Conservation (phyloP, 306 rosid genomes). For the Rubus idaeus region DNA sequence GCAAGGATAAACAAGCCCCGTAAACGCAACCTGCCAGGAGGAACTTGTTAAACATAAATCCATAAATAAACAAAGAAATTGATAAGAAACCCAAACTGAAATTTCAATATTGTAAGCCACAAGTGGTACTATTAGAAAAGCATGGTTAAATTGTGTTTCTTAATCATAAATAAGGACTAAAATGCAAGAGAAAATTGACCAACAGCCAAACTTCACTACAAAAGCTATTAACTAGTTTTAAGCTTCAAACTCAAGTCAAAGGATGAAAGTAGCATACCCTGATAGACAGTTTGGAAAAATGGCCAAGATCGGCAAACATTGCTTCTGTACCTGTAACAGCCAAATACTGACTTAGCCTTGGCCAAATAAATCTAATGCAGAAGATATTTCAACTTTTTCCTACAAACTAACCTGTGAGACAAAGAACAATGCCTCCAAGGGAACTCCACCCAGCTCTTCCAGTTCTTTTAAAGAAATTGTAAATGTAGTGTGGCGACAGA, state of each 20-base stretch:
- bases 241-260: background rate
- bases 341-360: background rate
- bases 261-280: conserved; percentile 7
- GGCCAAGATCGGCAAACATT: conserved; percentile 41
- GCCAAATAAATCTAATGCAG: background rate
- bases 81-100: background rate
- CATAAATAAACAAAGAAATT: background rate
- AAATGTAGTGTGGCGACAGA: conserved; percentile 23
- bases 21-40: conserved; percentile 27
- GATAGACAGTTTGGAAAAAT: conserved; percentile 30
- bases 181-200: background rate
- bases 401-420: conserved; percentile 20
- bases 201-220: background rate
- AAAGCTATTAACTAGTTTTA: background rate
- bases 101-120: background rate
- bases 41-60: background rate
- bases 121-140: background rate
- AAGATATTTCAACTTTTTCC: background rate
- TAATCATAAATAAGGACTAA: background rate
- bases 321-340: conserved; percentile 30
- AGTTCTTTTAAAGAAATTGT: conserved; percentile 19
- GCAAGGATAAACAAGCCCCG: conserved; percentile 28
- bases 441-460: conserved; percentile 29
- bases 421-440: conserved; percentile 31
- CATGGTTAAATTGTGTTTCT: background rate